Evolutionary conservation across 208 protist species (phyloP), one percentile per base, ranked within the genome.

Genomic region (Leptomonas pyrrhocoris): DNA sequence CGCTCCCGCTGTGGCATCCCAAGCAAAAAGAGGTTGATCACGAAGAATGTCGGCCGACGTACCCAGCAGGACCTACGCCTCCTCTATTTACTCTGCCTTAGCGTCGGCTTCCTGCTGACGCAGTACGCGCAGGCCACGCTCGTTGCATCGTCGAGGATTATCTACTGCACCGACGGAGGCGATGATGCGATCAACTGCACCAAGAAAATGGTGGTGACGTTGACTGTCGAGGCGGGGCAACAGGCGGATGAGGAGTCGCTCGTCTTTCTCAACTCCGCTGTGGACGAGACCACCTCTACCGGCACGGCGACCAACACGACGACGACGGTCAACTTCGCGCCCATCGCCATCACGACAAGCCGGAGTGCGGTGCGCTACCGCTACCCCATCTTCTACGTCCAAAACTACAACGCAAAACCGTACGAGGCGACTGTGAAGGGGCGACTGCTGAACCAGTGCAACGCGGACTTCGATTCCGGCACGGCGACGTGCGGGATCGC

Each of bases 401-500:
- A 84, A 48, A 85, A 92, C 79, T 96, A 87, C 71, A 96, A 96
- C 67, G 81, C 88, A 2, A 82, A 96, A 67, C 89, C 92, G 3
- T 93, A 87, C 66, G 92, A 96, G 68, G 63, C 83, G 40, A 72
- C 77, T 9, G 80, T 94, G 49, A 59, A 56, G 28, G 82, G 81
- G 23, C 73, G 38, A 34, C 30, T 93, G 43, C 38, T 91, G 31
- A 66, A 74, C 18, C 77, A 83, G 57, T 96, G 92, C 76, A 84
- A 81, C 42, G 92, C 85, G 18, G 73, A 75, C 59, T 80, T 79
- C 56, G 55, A 73, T 58, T 34, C 71, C 42, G 38, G 40, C 9
- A 70, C 38, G 31, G 82, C 92, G 21, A 96, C 92, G 43, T 96
- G 92, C 65, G 92, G 92, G 16, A 27, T 92, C 16, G 81, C 77